These are phyloP conservation scores for Aspergillus intermedius DNA, from an alignment of 2,329 filamentous ascomycete species.

Conservation along the genomic window DNA sequence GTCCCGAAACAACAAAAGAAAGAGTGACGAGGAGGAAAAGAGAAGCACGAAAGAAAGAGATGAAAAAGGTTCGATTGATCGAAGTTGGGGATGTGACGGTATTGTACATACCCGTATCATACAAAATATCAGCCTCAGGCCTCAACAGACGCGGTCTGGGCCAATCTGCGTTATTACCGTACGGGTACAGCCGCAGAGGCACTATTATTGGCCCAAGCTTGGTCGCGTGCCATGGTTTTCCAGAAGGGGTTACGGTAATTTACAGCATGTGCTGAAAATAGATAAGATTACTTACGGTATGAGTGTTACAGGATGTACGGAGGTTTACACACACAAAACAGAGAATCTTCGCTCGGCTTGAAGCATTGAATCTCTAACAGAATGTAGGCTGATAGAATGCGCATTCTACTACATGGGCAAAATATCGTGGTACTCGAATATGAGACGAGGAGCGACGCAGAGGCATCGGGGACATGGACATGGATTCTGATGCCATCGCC, in stretches of 20 bases:
- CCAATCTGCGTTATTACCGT: constrained; percentile 9
- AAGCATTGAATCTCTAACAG: too few species aligned
- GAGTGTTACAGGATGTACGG: too few species aligned
- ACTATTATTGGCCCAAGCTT: constrained; percentile 7
- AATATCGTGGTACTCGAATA: too few species aligned
- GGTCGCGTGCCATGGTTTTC: neutral
- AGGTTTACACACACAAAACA: neutral
- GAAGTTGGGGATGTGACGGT: constrained; percentile 5
- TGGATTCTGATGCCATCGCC: constrained; percentile 2
- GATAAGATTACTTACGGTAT: too few species aligned
- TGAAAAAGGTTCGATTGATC: constrained; percentile 1
- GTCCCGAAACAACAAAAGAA: constrained; percentile 1
- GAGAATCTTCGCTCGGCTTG: too few species aligned
- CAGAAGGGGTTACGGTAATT: neutral
- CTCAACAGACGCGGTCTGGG: constrained; percentile 14
- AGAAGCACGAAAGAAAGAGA: constrained; percentile 7
- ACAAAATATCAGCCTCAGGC: neutral
- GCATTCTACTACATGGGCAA: too few species aligned
- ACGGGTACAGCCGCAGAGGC: neutral
- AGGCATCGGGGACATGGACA: too few species aligned
- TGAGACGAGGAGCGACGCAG: too few species aligned
- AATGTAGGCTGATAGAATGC: too few species aligned
- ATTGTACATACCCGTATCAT: constrained; percentile 1
- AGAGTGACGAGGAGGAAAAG: constrained; percentile 2
- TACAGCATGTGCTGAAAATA: neutral